Evolutionary conservation across 2,329 filamentous ascomycete genomes (phyloP).

Genomic region (Macrophomina phaseolina): DNA sequence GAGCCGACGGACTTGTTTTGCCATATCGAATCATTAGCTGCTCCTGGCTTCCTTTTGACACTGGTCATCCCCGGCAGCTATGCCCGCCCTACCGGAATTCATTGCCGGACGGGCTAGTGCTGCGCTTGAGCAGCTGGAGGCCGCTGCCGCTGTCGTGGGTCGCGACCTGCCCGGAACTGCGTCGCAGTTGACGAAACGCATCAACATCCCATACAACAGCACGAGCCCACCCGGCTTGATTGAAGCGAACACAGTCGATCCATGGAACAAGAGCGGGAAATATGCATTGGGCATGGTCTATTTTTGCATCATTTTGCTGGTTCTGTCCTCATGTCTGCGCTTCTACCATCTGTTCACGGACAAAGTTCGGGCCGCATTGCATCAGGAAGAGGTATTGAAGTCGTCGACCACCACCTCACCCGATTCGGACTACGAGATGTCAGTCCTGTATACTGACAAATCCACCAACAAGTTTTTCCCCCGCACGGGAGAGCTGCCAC

Average conservation of each 20-base stretch:
- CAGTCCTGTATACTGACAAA: constrained; percentile 63
- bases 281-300: constrained; percentile 90
- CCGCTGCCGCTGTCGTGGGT: constrained; percentile 12
- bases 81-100: constrained; percentile 27
- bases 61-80: constrained; percentile 3
- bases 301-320: constrained; percentile 76
- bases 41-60: neutral
- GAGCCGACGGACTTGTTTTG: neutral
- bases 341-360: constrained; percentile 92
- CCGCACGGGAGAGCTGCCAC: constrained; percentile 62
- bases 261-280: constrained; percentile 81
- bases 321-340: constrained; percentile 70
- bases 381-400: constrained; percentile 79
- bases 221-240: constrained; percentile 62
- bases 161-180: constrained; percentile 31
- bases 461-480: constrained; percentile 79
- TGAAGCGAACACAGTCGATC: constrained; percentile 68
- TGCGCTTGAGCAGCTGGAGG: constrained; percentile 15
- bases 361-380: constrained; percentile 86
- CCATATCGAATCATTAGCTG: neutral
- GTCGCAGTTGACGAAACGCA: constrained; percentile 48
- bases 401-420: constrained; percentile 64
- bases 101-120: neutral
- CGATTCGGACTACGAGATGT: constrained; percentile 66
- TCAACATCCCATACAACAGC: constrained; percentile 62